Evolutionary conservation across 2,329 filamentous ascomycete species (phyloP), one percentile per base, ranked within the genome.

Genomic region (Myriosclerotinia curreyana): DNA sequence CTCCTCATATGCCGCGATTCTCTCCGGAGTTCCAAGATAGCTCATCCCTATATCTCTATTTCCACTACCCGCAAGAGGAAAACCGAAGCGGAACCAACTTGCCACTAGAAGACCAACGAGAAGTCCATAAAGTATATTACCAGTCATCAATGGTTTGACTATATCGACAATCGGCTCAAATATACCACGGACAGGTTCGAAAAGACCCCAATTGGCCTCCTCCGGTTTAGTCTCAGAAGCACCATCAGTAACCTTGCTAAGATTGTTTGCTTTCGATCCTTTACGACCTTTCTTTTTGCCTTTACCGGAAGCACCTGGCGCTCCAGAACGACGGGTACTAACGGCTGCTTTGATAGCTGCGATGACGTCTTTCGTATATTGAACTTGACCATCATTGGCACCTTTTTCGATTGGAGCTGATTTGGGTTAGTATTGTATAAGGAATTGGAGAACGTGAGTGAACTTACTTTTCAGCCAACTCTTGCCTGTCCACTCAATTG

Each of bases 401-500:
- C 92, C 94, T 76, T 96, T 97, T 75, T 99, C 95, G 70, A 99
- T 99, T 2, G 95, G 91, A 67, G 90, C 92, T 96, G 69, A 50
- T 55, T 42, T 51, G 66, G 55, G 38, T 59, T 44, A 64, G 48
- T 51, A 15, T 9, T 48, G 20, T 5, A 6, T 5, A n/a, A 12
- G 4, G 8, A 11, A 42, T 25, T 28, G 20, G 14, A 49, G 5
- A n/a, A 8, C 8, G 28, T 62, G 55, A 36, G 55, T 22, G 20
- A 44, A 66, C 81, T 74, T 80, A 96, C 93, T 91, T 80, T 95
- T 97, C 53, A 99, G 79, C 95, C 95, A 99, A 79, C 93, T 97
- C 82, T 98, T 99, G 71, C 93, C 93, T 4, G 89, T 88, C 96
- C 96, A 99, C 74, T 99, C 96, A 51, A 97, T 90, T 2, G 87